Percentiles rank a stretch among this genome's conserved stretches.
Evolutionary conservation across 1,284 basidiomycete species (phyloP).

Genomic region (Paramarasmius palmivorus): DNA sequence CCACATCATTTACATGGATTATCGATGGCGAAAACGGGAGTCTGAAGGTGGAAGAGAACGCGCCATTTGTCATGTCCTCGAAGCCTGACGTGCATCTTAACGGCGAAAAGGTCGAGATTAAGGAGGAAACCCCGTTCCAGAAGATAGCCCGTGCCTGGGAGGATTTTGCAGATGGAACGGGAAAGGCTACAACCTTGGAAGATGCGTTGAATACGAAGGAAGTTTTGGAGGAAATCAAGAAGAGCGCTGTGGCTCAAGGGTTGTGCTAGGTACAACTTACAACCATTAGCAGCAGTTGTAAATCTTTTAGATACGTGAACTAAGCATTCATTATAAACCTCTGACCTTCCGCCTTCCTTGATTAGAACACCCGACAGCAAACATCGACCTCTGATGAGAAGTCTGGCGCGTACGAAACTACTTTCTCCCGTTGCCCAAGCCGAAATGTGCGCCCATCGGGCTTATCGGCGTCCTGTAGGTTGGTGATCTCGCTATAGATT

Average conservation of each 20-base stretch:
- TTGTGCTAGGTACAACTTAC: no score
- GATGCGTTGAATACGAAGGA: conserved; percentile 10
- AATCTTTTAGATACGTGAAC: no score
- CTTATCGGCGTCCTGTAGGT: no score
- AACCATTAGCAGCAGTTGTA: no score
- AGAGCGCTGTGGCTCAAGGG: background rate
- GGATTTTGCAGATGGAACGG: conserved; percentile 8
- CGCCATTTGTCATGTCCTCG: background rate
- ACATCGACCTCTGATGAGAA: no score
- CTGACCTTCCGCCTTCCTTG: no score
- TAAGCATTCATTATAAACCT: no score
- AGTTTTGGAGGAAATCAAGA: conserved; percentile 8
- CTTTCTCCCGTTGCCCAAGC: no score
- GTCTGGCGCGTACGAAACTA: no score
- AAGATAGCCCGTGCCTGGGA: conserved; percentile 3
- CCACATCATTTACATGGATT: conserved; percentile 9
- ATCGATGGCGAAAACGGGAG: conserved; percentile 20
- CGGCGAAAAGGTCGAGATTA: conserved; percentile 13
- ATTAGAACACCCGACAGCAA: no score
- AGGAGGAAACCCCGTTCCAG: background rate
- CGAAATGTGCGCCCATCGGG: no score
- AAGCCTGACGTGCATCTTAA: conserved; percentile 17
- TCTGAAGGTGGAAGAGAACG: conserved; percentile 13
- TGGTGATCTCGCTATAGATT: no score
- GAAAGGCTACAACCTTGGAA: conserved; percentile 1